A percentile compares a stretch with the other conserved stretches of the same genome.
phyloP scores from a whole-genome alignment of 805 yeast species.

The Blastobotrys attinorum region DNA sequence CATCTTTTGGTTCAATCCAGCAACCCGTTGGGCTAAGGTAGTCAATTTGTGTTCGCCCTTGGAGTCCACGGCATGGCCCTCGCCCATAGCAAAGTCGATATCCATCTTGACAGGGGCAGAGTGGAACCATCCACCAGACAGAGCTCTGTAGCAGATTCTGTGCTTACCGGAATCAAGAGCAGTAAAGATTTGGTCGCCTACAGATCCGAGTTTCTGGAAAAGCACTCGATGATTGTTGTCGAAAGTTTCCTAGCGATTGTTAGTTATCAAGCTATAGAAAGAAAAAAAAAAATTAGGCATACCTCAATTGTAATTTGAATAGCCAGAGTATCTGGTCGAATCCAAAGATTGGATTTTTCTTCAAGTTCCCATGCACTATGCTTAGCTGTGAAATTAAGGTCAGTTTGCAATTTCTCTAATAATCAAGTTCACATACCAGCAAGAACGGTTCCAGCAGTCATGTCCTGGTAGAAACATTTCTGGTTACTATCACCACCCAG shows the following conservation, averaged over 20 bases:
- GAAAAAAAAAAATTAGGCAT: constrained; percentile 14
- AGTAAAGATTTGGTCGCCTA: constrained; percentile 70
- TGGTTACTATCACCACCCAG: constrained; percentile 60
- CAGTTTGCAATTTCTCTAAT: neutral
- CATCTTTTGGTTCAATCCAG: constrained; percentile 49
- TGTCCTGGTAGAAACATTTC: constrained; percentile 77
- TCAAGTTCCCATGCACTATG: constrained; percentile 61
- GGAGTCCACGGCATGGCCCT: constrained; percentile 55
- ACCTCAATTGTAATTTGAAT: constrained; percentile 64
- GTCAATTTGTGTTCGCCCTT: constrained; percentile 48
- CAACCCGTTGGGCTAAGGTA: constrained; percentile 47
- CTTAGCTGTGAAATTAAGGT: constrained; percentile 29
- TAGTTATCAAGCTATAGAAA: neutral
- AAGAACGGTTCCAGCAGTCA: constrained; percentile 69
- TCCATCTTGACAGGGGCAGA: constrained; percentile 56
- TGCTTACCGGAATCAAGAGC: constrained; percentile 83
- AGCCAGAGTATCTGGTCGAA: constrained; percentile 44
- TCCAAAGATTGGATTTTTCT: constrained; percentile 41
- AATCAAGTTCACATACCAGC: constrained; percentile 43
- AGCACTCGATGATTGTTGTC: constrained; percentile 77
- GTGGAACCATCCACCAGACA: constrained; percentile 52
- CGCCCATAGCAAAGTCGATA: constrained; percentile 66
- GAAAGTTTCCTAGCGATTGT: constrained; percentile 50
- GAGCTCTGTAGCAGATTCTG: constrained; percentile 66
- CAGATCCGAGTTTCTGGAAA: constrained; percentile 50